Percentiles rank a stretch among this genome's conserved stretches.
Conservation (phyloP, 1,284 basidiomycete species). For the Trametes polyzona region DNA sequence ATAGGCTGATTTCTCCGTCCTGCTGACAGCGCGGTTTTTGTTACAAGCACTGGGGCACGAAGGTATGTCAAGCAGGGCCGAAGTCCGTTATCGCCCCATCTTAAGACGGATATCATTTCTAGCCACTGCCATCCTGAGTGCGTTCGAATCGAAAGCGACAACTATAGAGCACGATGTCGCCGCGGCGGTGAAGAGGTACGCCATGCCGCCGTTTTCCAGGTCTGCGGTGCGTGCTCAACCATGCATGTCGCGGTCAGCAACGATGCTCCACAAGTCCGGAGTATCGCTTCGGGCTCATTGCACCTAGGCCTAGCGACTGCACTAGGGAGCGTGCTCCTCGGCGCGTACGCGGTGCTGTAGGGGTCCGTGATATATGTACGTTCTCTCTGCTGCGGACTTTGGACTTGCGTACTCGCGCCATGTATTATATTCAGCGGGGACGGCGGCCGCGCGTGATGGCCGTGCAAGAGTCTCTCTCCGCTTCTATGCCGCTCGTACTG, state of each 20-base stretch:
- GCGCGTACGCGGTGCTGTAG: constrained; percentile 11
- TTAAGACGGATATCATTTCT: background rate
- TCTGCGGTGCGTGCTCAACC: no score
- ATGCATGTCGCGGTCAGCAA: background rate
- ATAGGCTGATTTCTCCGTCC: background rate
- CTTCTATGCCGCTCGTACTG: no score
- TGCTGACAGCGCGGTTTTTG: background rate
- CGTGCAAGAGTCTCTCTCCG: no score
- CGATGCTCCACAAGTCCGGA: background rate
- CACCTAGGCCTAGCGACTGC: constrained; percentile 1
- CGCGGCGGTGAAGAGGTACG: background rate
- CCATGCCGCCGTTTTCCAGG: background rate
- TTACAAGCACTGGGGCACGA: background rate
- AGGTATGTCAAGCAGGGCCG: background rate
- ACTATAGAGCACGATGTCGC: background rate
- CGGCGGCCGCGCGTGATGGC: no score
- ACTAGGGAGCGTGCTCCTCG: constrained; percentile 12
- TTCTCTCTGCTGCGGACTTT: background rate
- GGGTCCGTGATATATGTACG: background rate
- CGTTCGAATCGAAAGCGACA: background rate
- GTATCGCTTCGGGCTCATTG: background rate
- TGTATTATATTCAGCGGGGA: background rate
- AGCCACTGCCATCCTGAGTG: background rate
- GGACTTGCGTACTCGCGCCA: background rate
- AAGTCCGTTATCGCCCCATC: no score